A percentile compares a stretch with the other conserved stretches of the same genome.
These are phyloP conservation scores for Trichoderma aggressivum DNA, from an alignment of 2,329 filamentous ascomycete genomes.

Conservation along the genomic window DNA sequence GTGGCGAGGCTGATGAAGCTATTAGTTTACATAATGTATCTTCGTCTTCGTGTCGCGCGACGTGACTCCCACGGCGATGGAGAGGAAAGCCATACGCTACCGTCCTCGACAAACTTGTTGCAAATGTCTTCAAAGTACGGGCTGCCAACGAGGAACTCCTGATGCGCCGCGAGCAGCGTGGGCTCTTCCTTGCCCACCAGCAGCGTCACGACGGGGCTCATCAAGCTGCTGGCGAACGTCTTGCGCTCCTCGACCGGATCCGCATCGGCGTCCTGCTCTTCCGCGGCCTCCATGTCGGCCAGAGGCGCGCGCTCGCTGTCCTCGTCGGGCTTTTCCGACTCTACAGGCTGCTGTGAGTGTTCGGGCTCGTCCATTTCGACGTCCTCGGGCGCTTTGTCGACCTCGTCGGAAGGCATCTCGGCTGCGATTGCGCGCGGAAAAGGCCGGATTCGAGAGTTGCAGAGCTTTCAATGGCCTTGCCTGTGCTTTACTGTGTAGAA, in stretches of 20 bases:
- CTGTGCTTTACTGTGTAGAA: too few relatives aligned
- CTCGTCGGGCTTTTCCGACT: constrained; percentile 30
- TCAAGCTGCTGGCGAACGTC: constrained; percentile 58
- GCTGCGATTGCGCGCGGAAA: neutral
- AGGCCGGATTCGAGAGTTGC: neutral
- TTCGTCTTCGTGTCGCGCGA: too few relatives aligned
- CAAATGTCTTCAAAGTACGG: constrained; percentile 69
- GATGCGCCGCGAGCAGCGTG: constrained; percentile 72
- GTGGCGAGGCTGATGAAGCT: constrained; percentile 49
- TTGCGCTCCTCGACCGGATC: constrained; percentile 35
- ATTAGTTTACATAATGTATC: too few relatives aligned
- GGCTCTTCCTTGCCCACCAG: constrained; percentile 61
- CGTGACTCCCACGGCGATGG: neutral
- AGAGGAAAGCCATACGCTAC: constrained; percentile 49
- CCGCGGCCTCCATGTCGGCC: constrained; percentile 34
- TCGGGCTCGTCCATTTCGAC: constrained; percentile 40
- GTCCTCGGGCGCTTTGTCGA: constrained; percentile 23
- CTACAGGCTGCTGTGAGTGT: constrained; percentile 23
- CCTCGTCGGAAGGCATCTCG: constrained; percentile 31
- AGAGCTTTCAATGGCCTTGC: neutral
- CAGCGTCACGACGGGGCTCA: constrained; percentile 66
- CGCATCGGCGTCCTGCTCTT: constrained; percentile 34
- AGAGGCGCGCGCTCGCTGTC: constrained; percentile 40
- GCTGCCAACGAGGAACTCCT: constrained; percentile 69
- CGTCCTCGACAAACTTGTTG: constrained; percentile 57